Base-by-base conservation (phyloP, 139 green algal genomes). In the Klebsormidium nitens region DNA sequence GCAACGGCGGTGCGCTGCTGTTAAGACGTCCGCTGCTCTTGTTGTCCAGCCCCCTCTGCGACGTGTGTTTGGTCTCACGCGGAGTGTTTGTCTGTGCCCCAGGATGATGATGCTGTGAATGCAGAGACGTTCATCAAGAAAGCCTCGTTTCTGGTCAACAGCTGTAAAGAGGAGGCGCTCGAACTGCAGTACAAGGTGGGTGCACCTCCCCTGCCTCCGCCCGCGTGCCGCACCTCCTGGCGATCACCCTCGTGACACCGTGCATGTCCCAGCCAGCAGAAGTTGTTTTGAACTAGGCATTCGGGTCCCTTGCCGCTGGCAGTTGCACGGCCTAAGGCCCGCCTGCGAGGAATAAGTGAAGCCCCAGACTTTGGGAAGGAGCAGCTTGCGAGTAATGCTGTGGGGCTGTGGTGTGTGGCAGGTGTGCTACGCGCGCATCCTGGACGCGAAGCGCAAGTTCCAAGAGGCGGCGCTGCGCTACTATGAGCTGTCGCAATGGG, bases 111-210 rank as follows among this genome's bases (percentile, higher is more conserved):
- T 69, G 77, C 90, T 5, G 80, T 91, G 14, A 87, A 83, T 55
- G 94, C 92, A 26, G 93, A 99, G 72, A 86, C 83, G 26, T 95
- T 89, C 81, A 90, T 95, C 36, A 97, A 97, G 76, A 96, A 93
- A 72, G 91, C 93, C 0, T 84, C 85, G 8, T 86, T 85, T 44
- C 81, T 96, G 8, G 86, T 97, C 14, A 72, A 75, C 0, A 48
- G 28, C 35, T 85, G 78, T 78, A 72, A 90, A 79, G 88, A 95
- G 38, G 68, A 89, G 26, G 86, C 68, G 26, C 78, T 97, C 63
- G 84, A 93, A 80, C 86, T 97, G 74, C 88, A 96, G 82, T 98
- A 98, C 87, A 96, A 79, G 71, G 64, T 79, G 34, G 1, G 42
- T 35, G 3, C 28, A 11, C 5, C 19, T 61, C 37, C 37, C 52